Conservation (phyloP, 306 rosid genomes). For the Echinosophora koreensis region DNA sequence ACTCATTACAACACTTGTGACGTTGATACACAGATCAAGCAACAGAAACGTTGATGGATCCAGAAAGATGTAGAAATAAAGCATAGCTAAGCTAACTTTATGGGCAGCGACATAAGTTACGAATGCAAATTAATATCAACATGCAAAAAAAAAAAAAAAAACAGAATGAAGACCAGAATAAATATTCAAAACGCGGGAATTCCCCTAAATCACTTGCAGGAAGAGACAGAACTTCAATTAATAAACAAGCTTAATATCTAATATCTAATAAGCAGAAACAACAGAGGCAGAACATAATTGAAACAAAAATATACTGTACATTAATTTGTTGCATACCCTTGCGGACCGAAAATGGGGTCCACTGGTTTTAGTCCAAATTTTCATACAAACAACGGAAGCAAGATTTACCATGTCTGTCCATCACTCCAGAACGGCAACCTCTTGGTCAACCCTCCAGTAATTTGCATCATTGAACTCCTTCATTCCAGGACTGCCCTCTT, state of each 20-base stretch:
- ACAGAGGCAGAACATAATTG: slow-evolving; percentile 61
- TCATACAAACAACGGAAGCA: slow-evolving; percentile 44
- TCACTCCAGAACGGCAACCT: slow-evolving; percentile 88
- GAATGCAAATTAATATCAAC: neutral
- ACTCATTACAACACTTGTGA: neutral
- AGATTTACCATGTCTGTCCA: slow-evolving; percentile 37
- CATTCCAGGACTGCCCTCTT: slow-evolving; percentile 67
- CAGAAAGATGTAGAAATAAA: neutral
- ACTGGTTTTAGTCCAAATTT: slow-evolving; percentile 50
- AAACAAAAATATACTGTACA: slow-evolving; percentile 89
- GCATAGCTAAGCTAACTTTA: neutral
- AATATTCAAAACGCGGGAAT: slow-evolving; percentile 54
- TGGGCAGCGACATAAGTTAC: neutral
- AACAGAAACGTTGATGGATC: neutral
- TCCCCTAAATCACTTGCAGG: slow-evolving; percentile 55
- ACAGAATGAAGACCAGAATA: slow-evolving; percentile 23
- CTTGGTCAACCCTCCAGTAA: slow-evolving; percentile 98
- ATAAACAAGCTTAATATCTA: slow-evolving; percentile 65
- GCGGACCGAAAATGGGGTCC: slow-evolving; percentile 51
- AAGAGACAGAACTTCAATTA: slow-evolving; percentile 66
- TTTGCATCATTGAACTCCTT: slow-evolving; percentile 97
- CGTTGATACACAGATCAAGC: neutral
- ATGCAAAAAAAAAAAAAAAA: neutral
- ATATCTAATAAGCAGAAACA: slow-evolving; percentile 62
- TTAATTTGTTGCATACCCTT: slow-evolving; percentile 51